Evolutionary conservation across 345 rosid genomes (phyloP).

Genomic region (Kandelia obovata): DNA sequence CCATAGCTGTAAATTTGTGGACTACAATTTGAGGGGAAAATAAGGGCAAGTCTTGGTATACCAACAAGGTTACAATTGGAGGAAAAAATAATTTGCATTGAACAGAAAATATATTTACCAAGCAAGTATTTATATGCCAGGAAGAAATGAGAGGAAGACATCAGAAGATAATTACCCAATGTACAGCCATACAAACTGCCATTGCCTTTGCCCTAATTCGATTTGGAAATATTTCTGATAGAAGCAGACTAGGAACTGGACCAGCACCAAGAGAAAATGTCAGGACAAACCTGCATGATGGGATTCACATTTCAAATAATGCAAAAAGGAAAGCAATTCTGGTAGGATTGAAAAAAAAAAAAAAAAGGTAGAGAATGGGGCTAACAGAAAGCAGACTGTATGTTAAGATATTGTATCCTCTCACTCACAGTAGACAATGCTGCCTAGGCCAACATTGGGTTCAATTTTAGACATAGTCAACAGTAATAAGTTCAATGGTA

Average conservation of each 20-base stretch:
- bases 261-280: slow-evolving; percentile 84
- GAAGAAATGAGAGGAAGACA: background rate
- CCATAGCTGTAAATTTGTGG: no score
- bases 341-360: background rate
- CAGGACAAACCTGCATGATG: slow-evolving; percentile 69
- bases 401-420: background rate
- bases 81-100: no score
- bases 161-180: slow-evolving; percentile 61
- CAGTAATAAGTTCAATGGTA: slow-evolving; percentile 3
- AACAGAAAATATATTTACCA: background rate
- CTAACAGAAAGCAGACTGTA: background rate
- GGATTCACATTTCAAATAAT: slow-evolving; percentile 6
- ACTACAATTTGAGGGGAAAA: no score
- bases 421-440: background rate
- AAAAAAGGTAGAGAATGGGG: background rate
- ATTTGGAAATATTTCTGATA: slow-evolving; percentile 85
- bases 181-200: slow-evolving; percentile 87
- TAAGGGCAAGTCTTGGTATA: no score
- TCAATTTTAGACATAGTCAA: background rate
- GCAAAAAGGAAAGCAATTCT: background rate
- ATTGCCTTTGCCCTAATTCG: slow-evolving; percentile 86
- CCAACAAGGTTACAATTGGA: no score
- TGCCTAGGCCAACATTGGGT: background rate
- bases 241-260: slow-evolving; percentile 84
- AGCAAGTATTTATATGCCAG: background rate